These are phyloP conservation scores for Trypanosoma lewisi DNA, from an alignment of 208 protist species.

Conservation along the genomic window DNA sequence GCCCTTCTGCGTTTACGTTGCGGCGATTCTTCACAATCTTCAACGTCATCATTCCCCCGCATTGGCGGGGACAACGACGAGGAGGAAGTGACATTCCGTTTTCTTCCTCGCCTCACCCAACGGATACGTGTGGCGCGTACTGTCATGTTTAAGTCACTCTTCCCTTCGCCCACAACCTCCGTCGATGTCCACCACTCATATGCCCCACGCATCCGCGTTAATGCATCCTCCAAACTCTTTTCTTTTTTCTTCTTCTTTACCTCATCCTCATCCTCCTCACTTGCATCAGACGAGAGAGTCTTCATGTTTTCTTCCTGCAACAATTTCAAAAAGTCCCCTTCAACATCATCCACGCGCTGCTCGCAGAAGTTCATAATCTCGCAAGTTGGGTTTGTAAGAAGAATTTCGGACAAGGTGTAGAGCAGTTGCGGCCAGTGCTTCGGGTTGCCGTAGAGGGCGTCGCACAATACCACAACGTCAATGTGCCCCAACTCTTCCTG, in stretches of 20 bases:
- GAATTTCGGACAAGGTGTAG: conserved; percentile 79
- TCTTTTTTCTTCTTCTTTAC: not conserved
- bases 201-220: conserved; percentile 36
- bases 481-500: conserved; percentile 28
- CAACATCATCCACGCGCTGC: conserved; percentile 83
- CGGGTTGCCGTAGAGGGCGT: conserved; percentile 89
- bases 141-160: conserved; percentile 70
- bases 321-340: conserved; percentile 63
- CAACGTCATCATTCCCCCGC: not conserved
- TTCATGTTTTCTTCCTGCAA: conserved; percentile 59
- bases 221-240: conserved; percentile 24
- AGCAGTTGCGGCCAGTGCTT: conserved; percentile 80
- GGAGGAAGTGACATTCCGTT: not conserved
- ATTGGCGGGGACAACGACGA: not conserved
- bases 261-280: not conserved
- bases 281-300: not conserved
- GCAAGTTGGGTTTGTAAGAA: conserved; percentile 53
- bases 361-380: conserved; percentile 88
- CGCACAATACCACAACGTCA: conserved; percentile 75
- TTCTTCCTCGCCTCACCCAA: conserved; percentile 29
- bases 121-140: conserved; percentile 64
- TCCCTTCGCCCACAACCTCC: conserved; percentile 40
- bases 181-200: conserved; percentile 45
- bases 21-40: not conserved
- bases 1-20: conserved; percentile 1